Conservation (phyloP, 805 yeast species). For the Geotrichum ghanense region DNA sequence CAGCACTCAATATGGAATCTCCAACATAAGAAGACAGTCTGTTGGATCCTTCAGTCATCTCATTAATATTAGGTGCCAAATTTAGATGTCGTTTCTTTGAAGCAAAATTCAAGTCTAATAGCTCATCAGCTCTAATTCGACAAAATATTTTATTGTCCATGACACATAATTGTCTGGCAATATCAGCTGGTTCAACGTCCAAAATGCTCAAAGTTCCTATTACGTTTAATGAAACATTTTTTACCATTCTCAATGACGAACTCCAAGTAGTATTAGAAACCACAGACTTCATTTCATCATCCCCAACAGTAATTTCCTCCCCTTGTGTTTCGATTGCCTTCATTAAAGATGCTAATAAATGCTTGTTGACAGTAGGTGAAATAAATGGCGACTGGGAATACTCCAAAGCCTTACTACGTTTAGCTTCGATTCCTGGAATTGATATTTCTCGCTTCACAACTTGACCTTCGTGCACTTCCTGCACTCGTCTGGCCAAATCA, state of each 20-base stretch:
- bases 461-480: not conserved
- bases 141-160: slow-evolving; percentile 23
- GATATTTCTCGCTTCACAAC: not conserved
- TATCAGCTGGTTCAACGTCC: slow-evolving; percentile 23
- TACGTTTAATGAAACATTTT: not conserved
- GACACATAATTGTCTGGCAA: slow-evolving; percentile 26
- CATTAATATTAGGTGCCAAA: slow-evolving; percentile 23
- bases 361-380: not conserved
- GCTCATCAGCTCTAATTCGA: slow-evolving; percentile 21
- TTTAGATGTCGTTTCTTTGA: slow-evolving; percentile 20
- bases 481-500: not conserved
- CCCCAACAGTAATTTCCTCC: not conserved
- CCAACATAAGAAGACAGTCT: slow-evolving; percentile 27
- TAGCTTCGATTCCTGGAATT: not conserved
- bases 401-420: not conserved
- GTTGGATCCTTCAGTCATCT: slow-evolving; percentile 22
- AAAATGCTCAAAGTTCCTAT: slow-evolving; percentile 3
- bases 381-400: not conserved
- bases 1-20: slow-evolving; percentile 22
- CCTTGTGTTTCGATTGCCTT: not conserved
- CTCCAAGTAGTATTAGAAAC: not conserved
- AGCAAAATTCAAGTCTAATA: slow-evolving; percentile 26
- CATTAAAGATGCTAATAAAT: not conserved
- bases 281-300: not conserved
- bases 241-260: not conserved